Conservation (phyloP, 2,329 filamentous ascomycete species). For the Colletotrichum sp. region DNA sequence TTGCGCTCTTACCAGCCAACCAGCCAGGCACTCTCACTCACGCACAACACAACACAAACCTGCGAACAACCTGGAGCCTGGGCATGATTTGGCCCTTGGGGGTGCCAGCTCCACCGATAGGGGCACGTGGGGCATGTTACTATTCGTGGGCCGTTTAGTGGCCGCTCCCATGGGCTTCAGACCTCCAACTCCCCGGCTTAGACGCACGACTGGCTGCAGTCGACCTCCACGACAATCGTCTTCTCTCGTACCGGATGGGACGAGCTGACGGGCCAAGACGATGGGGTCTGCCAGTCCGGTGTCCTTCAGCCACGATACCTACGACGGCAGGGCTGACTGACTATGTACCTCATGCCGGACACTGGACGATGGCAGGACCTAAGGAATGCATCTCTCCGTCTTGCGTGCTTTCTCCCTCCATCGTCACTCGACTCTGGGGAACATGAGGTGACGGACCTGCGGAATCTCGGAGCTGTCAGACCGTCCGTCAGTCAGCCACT, state of each 20-base stretch:
- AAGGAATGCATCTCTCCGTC: not conserved
- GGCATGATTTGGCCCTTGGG: not conserved
- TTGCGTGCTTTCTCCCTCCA: not conserved
- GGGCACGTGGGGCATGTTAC: constrained; percentile 19
- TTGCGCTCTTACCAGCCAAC: not conserved
- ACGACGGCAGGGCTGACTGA: constrained; percentile 1
- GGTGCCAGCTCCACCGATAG: not conserved
- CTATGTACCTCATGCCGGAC: not conserved
- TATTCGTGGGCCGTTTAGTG: constrained; percentile 17
- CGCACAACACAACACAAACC: not conserved
- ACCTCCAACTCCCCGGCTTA: not conserved
- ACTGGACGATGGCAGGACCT: not conserved
- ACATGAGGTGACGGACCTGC: not conserved
- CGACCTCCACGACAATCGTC: not conserved
- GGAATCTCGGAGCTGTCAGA: not conserved
- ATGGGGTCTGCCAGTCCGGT: not conserved
- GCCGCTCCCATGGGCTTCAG: not conserved
- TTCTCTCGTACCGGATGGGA: constrained; percentile 1
- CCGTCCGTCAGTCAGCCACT: constrained; percentile 4
- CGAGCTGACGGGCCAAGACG: not conserved
- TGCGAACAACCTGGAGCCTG: not conserved
- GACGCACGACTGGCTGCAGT: not conserved
- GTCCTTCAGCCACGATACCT: constrained; percentile 12
- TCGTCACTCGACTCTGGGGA: not conserved
- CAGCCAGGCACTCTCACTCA: not conserved